phyloP scores from a whole-genome alignment of 2,329 filamentous ascomycete species.

The Herpomyces periplanetae region DNA sequence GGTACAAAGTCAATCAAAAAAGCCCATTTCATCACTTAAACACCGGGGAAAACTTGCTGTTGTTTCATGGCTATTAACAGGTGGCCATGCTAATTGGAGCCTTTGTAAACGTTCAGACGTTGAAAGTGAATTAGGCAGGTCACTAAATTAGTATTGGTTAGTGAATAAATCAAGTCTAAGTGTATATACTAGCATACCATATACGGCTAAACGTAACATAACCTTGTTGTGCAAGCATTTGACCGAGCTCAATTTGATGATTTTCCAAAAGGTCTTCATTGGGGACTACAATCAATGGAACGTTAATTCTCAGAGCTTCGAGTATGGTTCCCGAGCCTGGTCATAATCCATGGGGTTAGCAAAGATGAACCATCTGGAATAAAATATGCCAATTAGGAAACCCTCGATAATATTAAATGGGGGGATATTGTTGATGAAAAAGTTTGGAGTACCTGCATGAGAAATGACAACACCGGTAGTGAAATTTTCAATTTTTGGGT shows the following conservation, averaged over 20 bases:
- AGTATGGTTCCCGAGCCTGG: slow-evolving; percentile 68
- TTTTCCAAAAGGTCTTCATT: slow-evolving; percentile 51
- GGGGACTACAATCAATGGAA: slow-evolving; percentile 56
- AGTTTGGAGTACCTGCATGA: too few species aligned
- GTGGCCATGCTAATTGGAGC: slow-evolving; percentile 12
- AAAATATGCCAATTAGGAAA: too few species aligned
- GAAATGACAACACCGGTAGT: too few species aligned
- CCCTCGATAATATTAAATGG: too few species aligned
- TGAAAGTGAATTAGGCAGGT: slow-evolving; percentile 11
- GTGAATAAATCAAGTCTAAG: background rate
- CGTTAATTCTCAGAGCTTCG: slow-evolving; percentile 28
- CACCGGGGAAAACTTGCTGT: slow-evolving; percentile 11
- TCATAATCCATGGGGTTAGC: too few species aligned
- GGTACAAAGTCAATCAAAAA: slow-evolving; percentile 12
- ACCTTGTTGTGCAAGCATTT: slow-evolving; percentile 27
- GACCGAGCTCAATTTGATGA: slow-evolving; percentile 57
- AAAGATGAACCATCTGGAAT: too few species aligned
- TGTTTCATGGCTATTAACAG: slow-evolving; percentile 10
- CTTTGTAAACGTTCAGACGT: slow-evolving; percentile 11
- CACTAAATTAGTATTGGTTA: slow-evolving; percentile 6
- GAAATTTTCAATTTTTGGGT: too few species aligned
- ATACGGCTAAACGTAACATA: too few species aligned
- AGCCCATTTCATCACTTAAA: slow-evolving; percentile 17
- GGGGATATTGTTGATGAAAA: too few species aligned
- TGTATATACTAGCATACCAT: slow-evolving; percentile 23